Base-by-base conservation (phyloP, 495 filamentous ascomycete genomes). In the Lichina pygmaea region DNA sequence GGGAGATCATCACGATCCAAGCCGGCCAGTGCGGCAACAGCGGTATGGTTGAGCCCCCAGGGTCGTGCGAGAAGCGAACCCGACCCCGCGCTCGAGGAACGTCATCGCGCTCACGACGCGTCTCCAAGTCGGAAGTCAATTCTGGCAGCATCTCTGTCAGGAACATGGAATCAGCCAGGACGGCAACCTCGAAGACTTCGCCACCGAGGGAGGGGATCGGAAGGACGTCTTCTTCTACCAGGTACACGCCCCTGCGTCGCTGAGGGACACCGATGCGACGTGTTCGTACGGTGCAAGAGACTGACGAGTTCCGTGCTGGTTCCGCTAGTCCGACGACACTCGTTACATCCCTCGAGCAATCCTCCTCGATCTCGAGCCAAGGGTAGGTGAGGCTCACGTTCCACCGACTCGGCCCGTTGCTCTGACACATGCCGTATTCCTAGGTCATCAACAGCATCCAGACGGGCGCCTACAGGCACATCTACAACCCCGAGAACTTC, bases 141-240 rank as follows among this genome's bases (percentile, higher is more conserved):
- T 94, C 60, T 94, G 85, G 85, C 85, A 93, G 63, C 85, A 93
- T 62, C 72, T 94, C 33, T 94, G 89, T 60, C 80, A 82, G 61
- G 89, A 97, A 57, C 89, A 97, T 58, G 91, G 91, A 42, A 97
- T 97, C 61, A 93, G 76, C 52, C 81, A 89, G 56, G 85, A 93
- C 64, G 89, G 89, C 34, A 94, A 94, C 55, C 70, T 97, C 41
- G 84, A 92, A 60, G 82, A 92, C 54, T 91, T 85, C 61, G 86
- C 89, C 54, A 92, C 82, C 43, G 86, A 94, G 57, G 91, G 89
- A 49, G 85, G 85, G 42, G 89, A 97, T 62, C 74, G 89, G 54
- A 97, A 97, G 59, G 89, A 97, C 61, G 89, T 95, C 44, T 97
- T 97, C 62, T 97, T 94, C 71, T 97, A 97, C 61, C 89, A 95